phyloP scores from a whole-genome alignment of 2,329 filamentous ascomycete genomes.

The Curvularia spicifera region DNA sequence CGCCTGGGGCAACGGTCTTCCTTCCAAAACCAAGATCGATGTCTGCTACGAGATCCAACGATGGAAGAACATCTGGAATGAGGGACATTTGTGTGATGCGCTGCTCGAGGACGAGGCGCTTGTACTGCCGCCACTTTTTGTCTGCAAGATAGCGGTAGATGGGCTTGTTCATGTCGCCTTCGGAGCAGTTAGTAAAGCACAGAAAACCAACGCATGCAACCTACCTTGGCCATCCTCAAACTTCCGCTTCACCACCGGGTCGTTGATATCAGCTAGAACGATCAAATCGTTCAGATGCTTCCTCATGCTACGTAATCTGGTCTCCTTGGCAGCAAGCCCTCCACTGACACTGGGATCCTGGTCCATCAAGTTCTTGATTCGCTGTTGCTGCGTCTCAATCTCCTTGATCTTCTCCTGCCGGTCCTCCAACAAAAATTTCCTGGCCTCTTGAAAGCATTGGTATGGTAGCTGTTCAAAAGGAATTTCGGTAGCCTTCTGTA shows the following conservation, averaged over 20 bases:
- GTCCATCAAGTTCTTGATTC: constrained; percentile 71
- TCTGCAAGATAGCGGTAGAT: constrained; percentile 93
- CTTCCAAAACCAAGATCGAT: constrained; percentile 81
- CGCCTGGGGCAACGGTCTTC: constrained; percentile 73
- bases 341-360: constrained; percentile 64
- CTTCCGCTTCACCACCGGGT: constrained; percentile 87
- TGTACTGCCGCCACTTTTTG: constrained; percentile 84
- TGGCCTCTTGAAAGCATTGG: constrained; percentile 96
- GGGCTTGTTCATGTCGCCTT: constrained; percentile 94
- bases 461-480: constrained; percentile 95
- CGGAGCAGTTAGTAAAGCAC: constrained; percentile 15
- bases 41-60: constrained; percentile 77
- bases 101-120: constrained; percentile 79
- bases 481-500: constrained; percentile 66
- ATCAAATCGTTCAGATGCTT: constrained; percentile 78
- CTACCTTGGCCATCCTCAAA: constrained; percentile 91
- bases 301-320: constrained; percentile 71
- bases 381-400: constrained; percentile 70
- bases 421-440: constrained; percentile 80
- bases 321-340: constrained; percentile 69
- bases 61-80: constrained; percentile 84
- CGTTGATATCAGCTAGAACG: constrained; percentile 91
- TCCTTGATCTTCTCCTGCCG: constrained; percentile 78
- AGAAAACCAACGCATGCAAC: constrained; percentile 33
- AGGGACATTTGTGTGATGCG: constrained; percentile 86